phyloP scores from a whole-genome alignment of 1,284 basidiomycete genomes.

The Ganoderma multipileum region DNA sequence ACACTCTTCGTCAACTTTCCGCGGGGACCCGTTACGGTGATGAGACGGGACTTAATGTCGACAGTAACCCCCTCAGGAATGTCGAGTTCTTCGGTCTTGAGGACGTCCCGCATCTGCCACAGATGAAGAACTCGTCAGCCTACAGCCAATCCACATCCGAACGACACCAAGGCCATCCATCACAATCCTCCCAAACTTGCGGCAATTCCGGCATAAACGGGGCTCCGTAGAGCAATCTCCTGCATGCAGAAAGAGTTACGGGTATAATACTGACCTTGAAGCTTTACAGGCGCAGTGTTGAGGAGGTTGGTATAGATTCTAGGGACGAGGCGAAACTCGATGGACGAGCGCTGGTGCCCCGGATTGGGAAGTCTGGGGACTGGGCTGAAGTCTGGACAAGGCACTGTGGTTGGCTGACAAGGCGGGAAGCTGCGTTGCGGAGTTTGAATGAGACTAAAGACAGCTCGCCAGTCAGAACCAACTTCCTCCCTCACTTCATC shows the following conservation, averaged over 20 bases:
- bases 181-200: constrained; percentile 25
- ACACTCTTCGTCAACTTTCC: constrained; percentile 92
- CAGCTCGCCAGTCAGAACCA: constrained; percentile 36
- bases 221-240: constrained; percentile 7
- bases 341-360: constrained; percentile 18
- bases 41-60: constrained; percentile 86
- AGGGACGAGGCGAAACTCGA: constrained; percentile 22
- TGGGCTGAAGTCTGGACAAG: constrained; percentile 32
- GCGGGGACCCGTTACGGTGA: constrained; percentile 90
- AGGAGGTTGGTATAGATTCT: constrained; percentile 39
- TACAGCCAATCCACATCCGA: constrained; percentile 36
- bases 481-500: constrained; percentile 48
- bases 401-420: constrained; percentile 15
- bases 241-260: constrained; percentile 17
- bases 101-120: constrained; percentile 87
- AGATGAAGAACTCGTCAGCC: constrained; percentile 33
- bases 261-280: constrained; percentile 41
- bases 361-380: constrained; percentile 22
- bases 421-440: constrained; percentile 35
- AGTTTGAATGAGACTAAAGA: constrained; percentile 35
- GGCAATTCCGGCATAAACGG: constrained; percentile 12
- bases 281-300: constrained; percentile 37
- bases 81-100: constrained; percentile 93
- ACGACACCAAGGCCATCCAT: constrained; percentile 39
- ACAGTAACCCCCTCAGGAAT: constrained; percentile 90